A percentile compares a stretch with the other conserved stretches of the same genome.
Evolutionary conservation across 139 green algal species (phyloP).

Genomic region (Zygnema circumcarinatum): DNA sequence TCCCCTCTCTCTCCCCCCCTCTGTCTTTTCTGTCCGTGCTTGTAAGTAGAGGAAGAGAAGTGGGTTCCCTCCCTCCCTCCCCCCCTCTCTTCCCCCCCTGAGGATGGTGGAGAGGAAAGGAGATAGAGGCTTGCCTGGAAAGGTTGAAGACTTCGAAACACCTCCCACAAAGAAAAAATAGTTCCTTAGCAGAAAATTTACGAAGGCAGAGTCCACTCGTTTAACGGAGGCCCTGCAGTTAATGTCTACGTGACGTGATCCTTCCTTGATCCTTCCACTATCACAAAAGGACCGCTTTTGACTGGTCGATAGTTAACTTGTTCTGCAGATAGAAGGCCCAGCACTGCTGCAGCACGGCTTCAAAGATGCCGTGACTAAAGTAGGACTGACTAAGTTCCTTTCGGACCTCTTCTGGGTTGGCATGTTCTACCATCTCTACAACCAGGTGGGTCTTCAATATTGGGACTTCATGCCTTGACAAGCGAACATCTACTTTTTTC

Average conservation of each 20-base stretch:
- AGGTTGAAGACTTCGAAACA: no score
- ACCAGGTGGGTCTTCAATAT: conserved; percentile 75
- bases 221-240: no score
- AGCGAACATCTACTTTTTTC: no score
- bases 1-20: not conserved
- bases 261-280: no score
- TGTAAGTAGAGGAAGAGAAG: no score
- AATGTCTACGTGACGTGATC: no score
- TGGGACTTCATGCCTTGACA: no score
- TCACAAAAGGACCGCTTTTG: no score
- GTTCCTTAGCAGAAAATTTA: no score
- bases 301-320: no score
- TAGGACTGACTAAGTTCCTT: conserved; percentile 84
- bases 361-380: conserved; percentile 67
- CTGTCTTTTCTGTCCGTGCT: not conserved
- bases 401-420: conserved; percentile 84
- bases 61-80: not conserved
- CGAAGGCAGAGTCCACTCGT: no score
- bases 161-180: no score
- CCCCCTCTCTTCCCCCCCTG: not conserved
- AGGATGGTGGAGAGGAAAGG: not conserved
- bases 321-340: conserved; percentile 75
- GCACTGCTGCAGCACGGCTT: conserved; percentile 66
- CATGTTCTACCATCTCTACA: conserved; percentile 99
- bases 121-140: not conserved